Percentiles rank a stretch among this genome's conserved stretches.
Evolutionary conservation across 2,329 filamentous ascomycete species (phyloP).

Genomic region (Exophiala lecanii-corni): DNA sequence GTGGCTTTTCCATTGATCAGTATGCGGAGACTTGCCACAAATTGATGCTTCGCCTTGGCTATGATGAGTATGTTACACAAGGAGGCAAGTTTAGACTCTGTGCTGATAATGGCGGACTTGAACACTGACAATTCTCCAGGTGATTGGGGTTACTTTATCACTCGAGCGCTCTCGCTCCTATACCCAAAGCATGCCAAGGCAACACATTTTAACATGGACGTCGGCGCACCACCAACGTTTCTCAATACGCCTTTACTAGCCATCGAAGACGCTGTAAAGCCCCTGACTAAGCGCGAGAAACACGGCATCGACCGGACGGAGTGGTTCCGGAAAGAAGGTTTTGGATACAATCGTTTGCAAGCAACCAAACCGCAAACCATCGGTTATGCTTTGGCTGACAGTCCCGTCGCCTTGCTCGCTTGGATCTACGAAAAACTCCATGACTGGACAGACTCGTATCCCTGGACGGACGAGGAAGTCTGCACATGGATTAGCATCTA

Average conservation of each 20-base stretch:
- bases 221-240: slow-evolving; percentile 10
- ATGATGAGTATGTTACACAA: slow-evolving; percentile 40
- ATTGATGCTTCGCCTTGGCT: slow-evolving; percentile 20
- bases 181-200: slow-evolving; percentile 15
- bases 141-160: slow-evolving; percentile 64
- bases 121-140: slow-evolving; percentile 33
- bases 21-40: slow-evolving; percentile 44
- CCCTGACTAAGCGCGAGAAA: slow-evolving; percentile 51
- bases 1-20: slow-evolving; percentile 55
- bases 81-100: slow-evolving; percentile 31
- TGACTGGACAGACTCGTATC: slow-evolving; percentile 68
- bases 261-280: slow-evolving; percentile 51
- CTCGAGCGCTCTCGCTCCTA: slow-evolving; percentile 53
- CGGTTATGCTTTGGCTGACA: slow-evolving; percentile 64
- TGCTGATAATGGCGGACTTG: background rate
- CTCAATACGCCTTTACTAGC: slow-evolving; percentile 45
- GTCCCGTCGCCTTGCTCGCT: slow-evolving; percentile 64
- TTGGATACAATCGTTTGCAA: slow-evolving; percentile 57
- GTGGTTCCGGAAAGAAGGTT: slow-evolving; percentile 52
- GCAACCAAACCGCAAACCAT: slow-evolving; percentile 68
- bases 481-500: slow-evolving; percentile 72
- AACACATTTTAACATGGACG: slow-evolving; percentile 21
- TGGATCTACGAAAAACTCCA: slow-evolving; percentile 81
- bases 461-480: slow-evolving; percentile 71
- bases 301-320: slow-evolving; percentile 48